A percentile compares a stretch with the other conserved stretches of the same genome.
phyloP scores from a whole-genome alignment of 192 early-diverging fungal genomes.

The Entophlyctis luteolus region DNA sequence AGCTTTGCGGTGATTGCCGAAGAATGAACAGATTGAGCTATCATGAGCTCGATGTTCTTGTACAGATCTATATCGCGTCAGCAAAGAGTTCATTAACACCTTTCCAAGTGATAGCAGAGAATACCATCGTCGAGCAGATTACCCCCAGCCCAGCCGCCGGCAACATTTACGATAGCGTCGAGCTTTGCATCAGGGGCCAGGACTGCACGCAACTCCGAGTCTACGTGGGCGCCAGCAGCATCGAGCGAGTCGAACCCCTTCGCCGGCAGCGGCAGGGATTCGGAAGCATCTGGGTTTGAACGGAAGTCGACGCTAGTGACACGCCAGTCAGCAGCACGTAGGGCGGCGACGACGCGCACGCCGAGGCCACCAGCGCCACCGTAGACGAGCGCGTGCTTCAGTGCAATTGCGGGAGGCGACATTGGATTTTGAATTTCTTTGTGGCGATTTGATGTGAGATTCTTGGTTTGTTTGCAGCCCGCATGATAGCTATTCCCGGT shows the following conservation, averaged over 20 bases:
- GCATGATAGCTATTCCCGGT: no score
- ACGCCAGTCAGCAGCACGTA: constrained; percentile 68
- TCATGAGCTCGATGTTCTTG: constrained; percentile 68
- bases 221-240: constrained; percentile 59
- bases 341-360: constrained; percentile 62
- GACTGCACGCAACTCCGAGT: constrained; percentile 19
- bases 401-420: no score
- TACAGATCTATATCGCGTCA: constrained; percentile 44
- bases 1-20: constrained; percentile 81
- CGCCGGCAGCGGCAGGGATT: constrained; percentile 60
- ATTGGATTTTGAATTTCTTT: no score
- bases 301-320: constrained; percentile 77
- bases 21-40: constrained; percentile 76
- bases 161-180: constrained; percentile 85
- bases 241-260: constrained; percentile 43
- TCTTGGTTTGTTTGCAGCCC: no score
- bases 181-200: constrained; percentile 45
- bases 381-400: constrained; percentile 70
- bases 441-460: no score
- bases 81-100: neutral
- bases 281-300: constrained; percentile 67
- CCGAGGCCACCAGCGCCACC: constrained; percentile 92
- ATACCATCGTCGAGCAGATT: constrained; percentile 65
- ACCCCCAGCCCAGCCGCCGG: constrained; percentile 95
- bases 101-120: neutral